phyloP scores from a whole-genome alignment of 2,329 filamentous ascomycete genomes.

The Pezicula carpinea region DNA sequence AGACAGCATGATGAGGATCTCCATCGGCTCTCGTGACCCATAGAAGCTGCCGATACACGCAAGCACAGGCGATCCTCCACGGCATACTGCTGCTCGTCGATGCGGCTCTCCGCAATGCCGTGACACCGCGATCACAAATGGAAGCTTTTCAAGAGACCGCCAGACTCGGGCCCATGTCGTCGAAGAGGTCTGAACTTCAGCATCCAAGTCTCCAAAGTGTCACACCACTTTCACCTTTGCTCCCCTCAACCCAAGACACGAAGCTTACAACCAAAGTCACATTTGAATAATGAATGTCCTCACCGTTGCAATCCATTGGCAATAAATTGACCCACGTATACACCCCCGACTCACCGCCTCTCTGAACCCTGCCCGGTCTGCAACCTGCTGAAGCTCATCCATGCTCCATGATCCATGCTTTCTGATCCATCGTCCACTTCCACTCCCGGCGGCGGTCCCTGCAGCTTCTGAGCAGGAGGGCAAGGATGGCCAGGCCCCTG shows the following conservation, averaged over 20 bases:
- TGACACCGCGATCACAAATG: slow-evolving; percentile 5
- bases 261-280: not conserved
- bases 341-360: slow-evolving; percentile 22
- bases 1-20: not conserved
- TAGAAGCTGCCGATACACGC: slow-evolving; percentile 4
- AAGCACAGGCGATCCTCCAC: slow-evolving; percentile 16
- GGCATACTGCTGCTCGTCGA: slow-evolving; percentile 11
- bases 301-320: slow-evolving; percentile 22
- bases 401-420: too few species aligned
- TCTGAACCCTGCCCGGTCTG: slow-evolving; percentile 7
- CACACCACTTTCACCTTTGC: slow-evolving; percentile 4
- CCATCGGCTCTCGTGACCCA: slow-evolving; percentile 11
- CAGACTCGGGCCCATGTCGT: slow-evolving; percentile 8
- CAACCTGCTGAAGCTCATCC: slow-evolving; percentile 7
- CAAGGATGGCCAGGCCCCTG: slow-evolving; percentile 16
- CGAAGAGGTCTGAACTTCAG: too few species aligned
- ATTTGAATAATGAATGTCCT: slow-evolving; percentile 3
- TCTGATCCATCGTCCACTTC: too few species aligned
- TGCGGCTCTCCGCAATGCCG: slow-evolving; percentile 21
- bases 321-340: slow-evolving; percentile 29
- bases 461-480: slow-evolving; percentile 21
- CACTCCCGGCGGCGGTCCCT: slow-evolving; percentile 28
- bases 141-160: slow-evolving; percentile 10
- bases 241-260: slow-evolving; percentile 4
- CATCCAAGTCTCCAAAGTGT: slow-evolving; percentile 7